A percentile compares a stretch with the other conserved stretches of the same genome.
These are phyloP conservation scores for Arabidopsis suecica DNA, from an alignment of 345 rosid species.

Conservation along the genomic window DNA sequence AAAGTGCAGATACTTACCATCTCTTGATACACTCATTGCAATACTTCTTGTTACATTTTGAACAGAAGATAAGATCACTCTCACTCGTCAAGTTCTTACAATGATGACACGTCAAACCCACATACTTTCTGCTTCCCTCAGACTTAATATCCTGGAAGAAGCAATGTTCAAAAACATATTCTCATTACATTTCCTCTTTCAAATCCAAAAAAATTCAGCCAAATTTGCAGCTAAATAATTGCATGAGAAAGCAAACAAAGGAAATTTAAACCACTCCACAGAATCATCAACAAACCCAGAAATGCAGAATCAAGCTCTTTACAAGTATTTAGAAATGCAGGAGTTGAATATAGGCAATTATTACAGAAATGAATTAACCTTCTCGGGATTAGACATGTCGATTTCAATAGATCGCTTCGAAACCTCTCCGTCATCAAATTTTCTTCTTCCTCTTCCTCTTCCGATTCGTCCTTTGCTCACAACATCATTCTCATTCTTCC, in stretches of 20 bases:
- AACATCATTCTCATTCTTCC: slow-evolving; percentile 13
- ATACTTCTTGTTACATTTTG: slow-evolving; percentile 24
- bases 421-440: slow-evolving; percentile 1
- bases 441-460: slow-evolving; percentile 25
- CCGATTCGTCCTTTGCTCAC: neutral
- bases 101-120: slow-evolving; percentile 41
- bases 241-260: too few species aligned
- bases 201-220: neutral
- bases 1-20: slow-evolving; percentile 22
- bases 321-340: too few species aligned
- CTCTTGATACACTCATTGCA: slow-evolving; percentile 40
- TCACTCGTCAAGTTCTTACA: slow-evolving; percentile 30
- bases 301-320: neutral
- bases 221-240: too few species aligned
- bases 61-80: slow-evolving; percentile 37
- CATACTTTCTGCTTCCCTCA: slow-evolving; percentile 10
- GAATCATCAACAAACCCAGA: neutral
- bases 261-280: too few species aligned
- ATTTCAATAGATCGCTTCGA: slow-evolving; percentile 4
- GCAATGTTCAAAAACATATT: neutral
- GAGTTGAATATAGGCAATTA: neutral
- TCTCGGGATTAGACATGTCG: slow-evolving; percentile 4
- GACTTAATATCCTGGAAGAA: slow-evolving; percentile 17
- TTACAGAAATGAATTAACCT: slow-evolving; percentile 8
- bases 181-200: neutral